Percentiles rank a stretch among this genome's conserved stretches.
Conservation (phyloP, 2,329 filamentous ascomycete species). For the Ambrosiella beaveri region DNA sequence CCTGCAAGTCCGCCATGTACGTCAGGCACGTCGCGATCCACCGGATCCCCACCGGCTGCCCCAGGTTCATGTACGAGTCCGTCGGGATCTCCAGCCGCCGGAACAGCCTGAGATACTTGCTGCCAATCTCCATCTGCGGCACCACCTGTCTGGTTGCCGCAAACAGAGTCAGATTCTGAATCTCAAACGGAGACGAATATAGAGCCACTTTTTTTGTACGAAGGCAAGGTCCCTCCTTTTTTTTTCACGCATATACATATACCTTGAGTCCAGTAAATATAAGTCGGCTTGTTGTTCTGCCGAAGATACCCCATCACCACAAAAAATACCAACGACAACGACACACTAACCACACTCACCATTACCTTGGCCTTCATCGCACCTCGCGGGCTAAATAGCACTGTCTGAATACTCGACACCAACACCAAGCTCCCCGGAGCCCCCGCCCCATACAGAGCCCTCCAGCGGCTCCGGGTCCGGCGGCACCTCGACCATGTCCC, state of each 20-base stretch:
- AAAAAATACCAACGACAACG: background rate
- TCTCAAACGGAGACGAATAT: no score
- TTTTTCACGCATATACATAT: background rate
- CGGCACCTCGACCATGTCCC: background rate
- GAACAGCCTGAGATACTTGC: no score
- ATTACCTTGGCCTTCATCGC: constrained; percentile 1
- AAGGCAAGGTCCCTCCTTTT: no score
- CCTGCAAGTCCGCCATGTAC: background rate
- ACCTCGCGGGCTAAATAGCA: background rate
- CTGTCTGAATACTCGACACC: background rate
- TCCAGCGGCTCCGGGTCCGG: background rate
- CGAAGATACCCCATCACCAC: background rate
- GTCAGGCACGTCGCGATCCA: no score
- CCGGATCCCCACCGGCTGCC: no score
- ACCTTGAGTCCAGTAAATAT: background rate
- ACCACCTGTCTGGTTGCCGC: no score
- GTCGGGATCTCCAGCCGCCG: no score
- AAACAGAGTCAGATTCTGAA: no score
- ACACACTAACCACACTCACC: background rate
- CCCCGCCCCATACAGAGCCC: background rate
- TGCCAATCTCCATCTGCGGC: no score
- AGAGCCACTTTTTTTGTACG: no score
- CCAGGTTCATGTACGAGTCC: no score
- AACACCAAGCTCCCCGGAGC: background rate
- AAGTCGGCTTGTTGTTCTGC: background rate